Evolutionary conservation across 169 alveolate genomes (phyloP).

Genomic region (Babesia sp.): DNA sequence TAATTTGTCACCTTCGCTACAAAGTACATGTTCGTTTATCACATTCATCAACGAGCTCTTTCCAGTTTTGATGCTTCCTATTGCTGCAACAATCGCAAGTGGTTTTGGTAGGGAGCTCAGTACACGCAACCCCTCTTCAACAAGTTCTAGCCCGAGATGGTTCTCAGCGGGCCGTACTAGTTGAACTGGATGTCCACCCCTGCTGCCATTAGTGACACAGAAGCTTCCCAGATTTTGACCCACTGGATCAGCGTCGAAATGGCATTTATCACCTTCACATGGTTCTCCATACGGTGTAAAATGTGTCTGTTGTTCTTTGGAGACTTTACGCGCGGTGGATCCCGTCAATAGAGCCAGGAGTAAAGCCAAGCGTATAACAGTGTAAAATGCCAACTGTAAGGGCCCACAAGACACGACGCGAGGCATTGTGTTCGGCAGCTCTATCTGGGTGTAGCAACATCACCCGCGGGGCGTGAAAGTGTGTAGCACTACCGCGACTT

Average conservation of each 20-base stretch:
- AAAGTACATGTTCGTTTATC: slow-evolving; percentile 68
- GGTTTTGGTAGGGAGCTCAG: slow-evolving; percentile 72
- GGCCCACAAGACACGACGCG: neutral
- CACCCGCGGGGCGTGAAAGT: neutral
- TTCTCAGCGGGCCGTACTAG: slow-evolving; percentile 72
- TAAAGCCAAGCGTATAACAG: neutral
- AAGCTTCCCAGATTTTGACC: neutral
- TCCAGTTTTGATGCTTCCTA: slow-evolving; percentile 80
- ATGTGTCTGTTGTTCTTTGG: neutral
- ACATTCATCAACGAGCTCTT: slow-evolving; percentile 75
- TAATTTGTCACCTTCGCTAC: slow-evolving; percentile 45
- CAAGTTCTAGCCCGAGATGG: slow-evolving; percentile 71
- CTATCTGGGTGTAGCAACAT: neutral
- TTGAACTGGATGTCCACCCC: slow-evolving; percentile 69
- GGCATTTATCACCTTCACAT: neutral
- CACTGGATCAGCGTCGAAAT: neutral
- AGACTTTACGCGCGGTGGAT: neutral
- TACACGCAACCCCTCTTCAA: slow-evolving; percentile 67
- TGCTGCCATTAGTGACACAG: slow-evolving; percentile 22
- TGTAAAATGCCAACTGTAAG: neutral
- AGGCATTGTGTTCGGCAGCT: neutral
- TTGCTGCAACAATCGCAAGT: slow-evolving; percentile 76
- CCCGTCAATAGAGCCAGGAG: neutral
- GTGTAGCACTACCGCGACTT: neutral
- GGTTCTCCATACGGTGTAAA: slow-evolving; percentile 19